These are phyloP conservation scores for Chlamydomonas reinhardtii DNA, from an alignment of 163 green algal genomes.

Conservation along the genomic window DNA sequence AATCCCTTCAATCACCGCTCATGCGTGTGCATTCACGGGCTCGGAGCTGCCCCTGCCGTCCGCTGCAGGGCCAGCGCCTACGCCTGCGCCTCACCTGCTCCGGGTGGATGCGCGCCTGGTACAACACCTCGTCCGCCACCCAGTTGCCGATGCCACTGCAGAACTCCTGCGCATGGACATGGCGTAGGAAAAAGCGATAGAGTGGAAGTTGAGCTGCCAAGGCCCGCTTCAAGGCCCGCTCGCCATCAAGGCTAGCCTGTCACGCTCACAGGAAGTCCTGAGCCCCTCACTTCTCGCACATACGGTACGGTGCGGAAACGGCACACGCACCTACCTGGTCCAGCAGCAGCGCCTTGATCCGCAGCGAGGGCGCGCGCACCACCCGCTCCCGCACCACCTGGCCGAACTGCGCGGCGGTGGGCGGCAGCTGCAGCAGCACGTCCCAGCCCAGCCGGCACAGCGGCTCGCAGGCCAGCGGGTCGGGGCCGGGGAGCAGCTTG, in stretches of 20 bases:
- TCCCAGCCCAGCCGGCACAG: slow-evolving; percentile 76
- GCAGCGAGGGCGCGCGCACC: slow-evolving; percentile 11
- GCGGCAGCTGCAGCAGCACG: slow-evolving; percentile 57
- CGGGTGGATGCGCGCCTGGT: slow-evolving; percentile 55
- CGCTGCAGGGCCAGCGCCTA: no score
- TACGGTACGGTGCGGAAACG: no score
- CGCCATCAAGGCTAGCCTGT: no score
- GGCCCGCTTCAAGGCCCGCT: no score
- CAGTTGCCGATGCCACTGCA: slow-evolving; percentile 85
- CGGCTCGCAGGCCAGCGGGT: slow-evolving; percentile 47
- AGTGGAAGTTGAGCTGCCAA: no score
- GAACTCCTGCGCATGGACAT: slow-evolving; percentile 30
- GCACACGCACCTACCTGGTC: slow-evolving; percentile 66
- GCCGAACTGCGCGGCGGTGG: slow-evolving; percentile 55
- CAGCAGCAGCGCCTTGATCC: slow-evolving; percentile 83
- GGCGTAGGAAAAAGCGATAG: neutral
- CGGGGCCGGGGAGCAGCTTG: slow-evolving; percentile 13
- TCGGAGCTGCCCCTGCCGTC: no score
- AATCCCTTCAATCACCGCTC: no score
- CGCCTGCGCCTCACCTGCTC: neutral
- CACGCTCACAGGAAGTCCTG: no score
- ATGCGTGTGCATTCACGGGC: no score
- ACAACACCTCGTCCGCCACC: slow-evolving; percentile 89
- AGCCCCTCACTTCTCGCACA: no score
- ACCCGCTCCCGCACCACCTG: slow-evolving; percentile 45